Base-by-base conservation (phyloP, 805 yeast genomes). In the Jamesozyma hellenica region DNA sequence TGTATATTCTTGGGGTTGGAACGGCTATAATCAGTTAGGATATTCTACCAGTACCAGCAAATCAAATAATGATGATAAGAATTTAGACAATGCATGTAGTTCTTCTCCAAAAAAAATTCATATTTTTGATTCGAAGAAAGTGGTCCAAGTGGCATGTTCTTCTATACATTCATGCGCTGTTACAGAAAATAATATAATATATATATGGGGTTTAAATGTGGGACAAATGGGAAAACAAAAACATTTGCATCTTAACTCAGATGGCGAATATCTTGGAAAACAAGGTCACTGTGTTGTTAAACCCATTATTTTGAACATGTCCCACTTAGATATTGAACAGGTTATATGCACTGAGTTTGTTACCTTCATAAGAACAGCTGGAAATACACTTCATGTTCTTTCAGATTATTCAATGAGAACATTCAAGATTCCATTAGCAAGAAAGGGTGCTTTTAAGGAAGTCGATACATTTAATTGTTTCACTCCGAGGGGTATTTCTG, bases 1-100 rank as follows among this genome's bases (percentile, higher is more conserved):
- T n/a, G 63, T 85, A 1, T 81, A 67, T 45, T 60, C 87, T 0
- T 88, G 95, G 94, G 96, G 96, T 0, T 67, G 75, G 44, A 84
- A 84, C 51, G 65, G 68, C 14, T 70, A 58, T 54, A 72, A 71
- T n/a, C 94, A 83, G 53, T 58, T 84, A 17, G 94, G 94, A 0
- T 70, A 68, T 45, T 55, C 58, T 2, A 63, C 66, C 5, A 44
- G 49, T 2, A 51, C 53, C 17, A 51, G 54, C 2, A 56, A 48
- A 35, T 16, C 51, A 0, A 23, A 15, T 4, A 8, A 11, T n/a
- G 55, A 54, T n/a, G 55, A 47, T 8, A 64, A 58, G 15, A 38
- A 36, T 5, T 21, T 44, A 9, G 53, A 57, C 37, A 46, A 52
- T 49, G 41, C 49, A 42, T 32, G 52, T 11, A 49, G 50, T 27